Base-by-base conservation (phyloP, 208 protist genomes). In the Leptomonas seymouri region DNA sequence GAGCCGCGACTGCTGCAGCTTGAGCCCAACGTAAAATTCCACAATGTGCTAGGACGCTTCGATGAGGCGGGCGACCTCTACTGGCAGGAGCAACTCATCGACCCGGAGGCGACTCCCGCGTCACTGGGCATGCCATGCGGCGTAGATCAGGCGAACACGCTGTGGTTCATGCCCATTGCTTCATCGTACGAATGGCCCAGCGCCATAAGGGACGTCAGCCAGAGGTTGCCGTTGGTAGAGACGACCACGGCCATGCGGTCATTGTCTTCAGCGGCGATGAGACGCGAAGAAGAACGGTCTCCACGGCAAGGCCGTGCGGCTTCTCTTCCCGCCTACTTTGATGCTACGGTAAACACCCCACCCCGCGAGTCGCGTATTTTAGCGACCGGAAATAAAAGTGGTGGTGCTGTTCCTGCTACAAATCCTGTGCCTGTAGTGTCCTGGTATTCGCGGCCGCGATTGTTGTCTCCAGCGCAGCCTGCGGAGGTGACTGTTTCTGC, bases 1-100 rank as follows among this genome's bases (percentile, higher is more conserved):
- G 71, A 71, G 53, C 64, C 69, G 49, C 78, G 79, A 15, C 61
- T 80, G n/a, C 71, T 90, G 25, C 81, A 90, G 56, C 65, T 90
- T 18, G 71, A 90, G 50, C 58, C 70, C 4, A 39, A 71, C 15
- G 71, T 83, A 9, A 68, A 70, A 36, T 84, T 90, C 44, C 71
- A 71, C 48, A 90, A 90, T 58, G 76, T 90, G 30, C 53, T 86
- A 15, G 23, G 61, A 16, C 68, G 65, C 21, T 61, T 87, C 27
- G 51, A 61, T 23, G 53, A 64, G 53, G 39, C 30, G 6, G 74
- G 74, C 1, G 20, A 55, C n/a, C 60, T 90, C 30, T 75, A 82
- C 66, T 90, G 85, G 85, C 46, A 48, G 23, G 50, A 45, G 1
- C 46, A 58, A 14, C 70, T 25, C 20, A 31, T 90, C 20, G 45